Base-by-base conservation (phyloP, 768 basidiomycete genomes). In the Auriscalpium orientale region DNA sequence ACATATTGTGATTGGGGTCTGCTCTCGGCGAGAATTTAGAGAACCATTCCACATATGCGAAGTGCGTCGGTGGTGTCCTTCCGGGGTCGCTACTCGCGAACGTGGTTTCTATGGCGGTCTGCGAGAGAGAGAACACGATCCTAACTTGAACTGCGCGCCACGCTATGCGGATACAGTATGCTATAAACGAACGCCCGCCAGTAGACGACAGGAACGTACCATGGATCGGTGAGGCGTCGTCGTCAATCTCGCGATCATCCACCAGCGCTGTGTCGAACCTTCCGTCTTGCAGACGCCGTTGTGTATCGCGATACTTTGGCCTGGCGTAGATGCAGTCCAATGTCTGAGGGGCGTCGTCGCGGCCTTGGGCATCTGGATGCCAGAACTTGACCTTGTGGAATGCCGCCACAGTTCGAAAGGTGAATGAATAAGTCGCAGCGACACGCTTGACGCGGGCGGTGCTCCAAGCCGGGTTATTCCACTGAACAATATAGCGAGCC, bases 261-360 rank as follows among this genome's bases (percentile, higher is more conserved):
- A 70, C 56, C 4, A 73, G 56, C 0, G 58, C 70, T 4, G 68
- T 74, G 55, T 78, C 74, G 62, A 75, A 76, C 4, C 68, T 56
- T 1, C 56, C 67, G 2, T 65, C 64, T 34, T 67, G 53, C 0
- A n/a, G 13, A 4, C 55, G 46, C 0, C 64, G 57, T 8, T 58
- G 56, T 21, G 50, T 58, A 51, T 68, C 59, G 21, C 1, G 33
- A 16, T 28, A 62, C 63, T 11, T 28, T 2, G 71, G 70, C 36
- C 67, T 49, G 7, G 58, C 65, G 62, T 76, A 70, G 9, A 72
- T 58, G 16, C 65, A 49, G 56, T 75, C 72, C 7, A 67, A 45
- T 18, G 62, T 60, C 49, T 47, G 37, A 0, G 53, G 53, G 3
- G n/a, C 37, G 34, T 58, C 34, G 13, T 56, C 43, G 49, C 54